Base-by-base conservation (phyloP, 352 stramenopile genomes). In the Globisporangium splendens region DNA sequence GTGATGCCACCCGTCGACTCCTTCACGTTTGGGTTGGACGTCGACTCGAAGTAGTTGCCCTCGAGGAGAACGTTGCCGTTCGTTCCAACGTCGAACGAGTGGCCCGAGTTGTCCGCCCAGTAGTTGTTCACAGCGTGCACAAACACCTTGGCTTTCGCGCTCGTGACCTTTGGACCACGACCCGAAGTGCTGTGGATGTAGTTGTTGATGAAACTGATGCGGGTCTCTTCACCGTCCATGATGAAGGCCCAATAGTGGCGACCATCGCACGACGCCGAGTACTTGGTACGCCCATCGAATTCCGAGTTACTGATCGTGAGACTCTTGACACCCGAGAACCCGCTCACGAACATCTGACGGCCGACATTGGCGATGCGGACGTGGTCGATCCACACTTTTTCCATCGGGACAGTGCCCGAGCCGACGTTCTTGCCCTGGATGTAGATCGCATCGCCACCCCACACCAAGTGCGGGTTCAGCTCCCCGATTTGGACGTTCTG, bases 401-500 rank as follows among this genome's bases (percentile, higher is more conserved):
- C 47, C 54, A 63, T 52, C 0, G 68, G n/a, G 3, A 49, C 43
- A 17, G 24, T 31, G 2, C 24, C 24, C 24, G 24, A 31, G 2
- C 24, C 24, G 5, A 31, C 24, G 24, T 31, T 31, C 24, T 31
- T 31, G 24, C 24, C 24, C 5, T 31, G 24, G 24, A 31, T 31
- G 24, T 31, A 31, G 24, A 31, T 31, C 2, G 24, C 24, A 31
- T 31, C 24, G 5, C 24, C 24, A 31, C 24, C 24, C 24, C 24
- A 31, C 24, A 31, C 24, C 24, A 31, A 31, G 24, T 31, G 24
- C 24, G 24, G 73, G 57, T 86, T 86, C 21, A 86, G 52, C 50
- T 86, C 61, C 17, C 61, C 78, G 62, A 86, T 78, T 63, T 82
- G 61, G 44, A 86, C 65, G 51, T 86, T 83, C 61, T 83, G 73